Conservation (phyloP, 306 rosid species). For the Potentilla sterilis region DNA sequence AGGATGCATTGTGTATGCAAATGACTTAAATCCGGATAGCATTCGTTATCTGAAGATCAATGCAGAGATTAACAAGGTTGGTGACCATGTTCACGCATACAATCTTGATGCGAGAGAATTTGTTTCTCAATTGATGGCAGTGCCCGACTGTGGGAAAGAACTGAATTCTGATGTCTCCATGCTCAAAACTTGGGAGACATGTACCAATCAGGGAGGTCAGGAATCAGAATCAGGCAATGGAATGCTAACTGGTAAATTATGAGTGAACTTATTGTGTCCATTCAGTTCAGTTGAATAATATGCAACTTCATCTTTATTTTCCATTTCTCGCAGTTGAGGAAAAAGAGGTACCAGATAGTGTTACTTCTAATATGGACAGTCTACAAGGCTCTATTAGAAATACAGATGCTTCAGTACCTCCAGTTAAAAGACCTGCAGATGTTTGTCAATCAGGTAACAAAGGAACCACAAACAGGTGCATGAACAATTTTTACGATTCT, state of each 20-base stretch:
- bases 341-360: constrained; percentile 33
- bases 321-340: constrained; percentile 51
- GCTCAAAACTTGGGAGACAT: constrained; percentile 34
- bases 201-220: constrained; percentile 26
- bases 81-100: constrained; percentile 49
- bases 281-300: constrained; percentile 14
- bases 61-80: constrained; percentile 77
- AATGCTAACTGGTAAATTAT: constrained; percentile 41
- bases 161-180: constrained; percentile 25
- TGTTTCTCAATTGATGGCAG: constrained; percentile 61
- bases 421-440: constrained; percentile 67
- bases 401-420: constrained; percentile 43
- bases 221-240: constrained; percentile 46
- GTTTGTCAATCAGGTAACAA: constrained; percentile 58
- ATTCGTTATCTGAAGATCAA: constrained; percentile 71
- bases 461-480: constrained; percentile 15
- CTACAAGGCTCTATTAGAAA: constrained; percentile 33
- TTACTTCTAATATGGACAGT: constrained; percentile 27
- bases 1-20: constrained; percentile 85
- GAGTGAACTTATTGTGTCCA: constrained; percentile 11
- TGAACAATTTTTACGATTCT: constrained; percentile 8
- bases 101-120: constrained; percentile 90
- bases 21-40: constrained; percentile 92
- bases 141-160: constrained; percentile 45
- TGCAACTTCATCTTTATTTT: constrained; percentile 32